These are phyloP conservation scores for Saturnispora mendoncae DNA, from an alignment of 805 yeast genomes.

Conservation along the genomic window DNA sequence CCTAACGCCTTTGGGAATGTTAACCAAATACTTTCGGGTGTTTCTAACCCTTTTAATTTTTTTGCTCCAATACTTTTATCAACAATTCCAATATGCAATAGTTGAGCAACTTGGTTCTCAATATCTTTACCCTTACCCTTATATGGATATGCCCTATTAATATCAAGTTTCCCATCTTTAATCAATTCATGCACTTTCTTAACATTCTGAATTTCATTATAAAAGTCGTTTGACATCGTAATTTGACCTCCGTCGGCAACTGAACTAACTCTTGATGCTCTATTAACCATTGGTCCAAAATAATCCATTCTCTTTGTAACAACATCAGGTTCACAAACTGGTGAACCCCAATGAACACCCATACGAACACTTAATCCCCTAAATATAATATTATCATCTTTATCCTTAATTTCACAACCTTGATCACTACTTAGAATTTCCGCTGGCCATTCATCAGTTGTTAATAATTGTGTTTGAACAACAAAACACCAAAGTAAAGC, in stretches of 20 bases:
- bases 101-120: conserved; percentile 53
- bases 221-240: conserved; percentile 73
- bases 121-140: conserved; percentile 32
- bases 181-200: conserved; percentile 40
- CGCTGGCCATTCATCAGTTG: conserved; percentile 87
- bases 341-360: conserved; percentile 98
- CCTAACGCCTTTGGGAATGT: conserved; percentile 61
- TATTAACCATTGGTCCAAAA: conserved; percentile 96
- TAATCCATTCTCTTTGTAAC: conserved; percentile 97
- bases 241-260: conserved; percentile 99
- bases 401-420: conserved; percentile 71
- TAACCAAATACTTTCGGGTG: conserved; percentile 78
- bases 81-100: conserved; percentile 63
- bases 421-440: conserved; percentile 80
- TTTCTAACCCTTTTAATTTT: conserved; percentile 88
- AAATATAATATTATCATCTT: conserved; percentile 49
- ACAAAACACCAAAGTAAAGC: conserved; percentile 93
- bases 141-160: conserved; percentile 37
- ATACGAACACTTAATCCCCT: conserved; percentile 91
- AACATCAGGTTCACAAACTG: conserved; percentile 91
- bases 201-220: conserved; percentile 58
- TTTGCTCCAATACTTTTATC: conserved; percentile 71
- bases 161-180: conserved; percentile 22
- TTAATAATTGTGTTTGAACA: conserved; percentile 74
- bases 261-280: conserved; percentile 87